Conservation (phyloP, 2,329 filamentous ascomycete species). For the Pseudogymnoascus sp. region DNA sequence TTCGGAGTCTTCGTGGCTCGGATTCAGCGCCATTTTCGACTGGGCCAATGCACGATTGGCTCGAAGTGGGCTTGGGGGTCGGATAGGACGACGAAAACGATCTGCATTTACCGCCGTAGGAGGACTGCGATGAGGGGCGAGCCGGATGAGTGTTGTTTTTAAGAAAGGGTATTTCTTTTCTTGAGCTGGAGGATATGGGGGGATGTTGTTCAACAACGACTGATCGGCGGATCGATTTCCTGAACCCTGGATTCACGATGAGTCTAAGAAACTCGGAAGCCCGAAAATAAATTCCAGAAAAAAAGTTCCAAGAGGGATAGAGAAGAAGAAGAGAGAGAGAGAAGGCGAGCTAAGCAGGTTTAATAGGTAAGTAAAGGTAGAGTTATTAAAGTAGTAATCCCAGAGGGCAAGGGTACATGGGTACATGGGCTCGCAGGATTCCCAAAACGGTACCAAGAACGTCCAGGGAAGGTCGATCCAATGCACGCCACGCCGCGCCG, state of each 20-base stretch:
- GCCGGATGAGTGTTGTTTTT: background rate
- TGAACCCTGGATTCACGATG: background rate
- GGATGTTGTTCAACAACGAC: background rate
- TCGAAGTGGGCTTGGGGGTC: conserved; percentile 15
- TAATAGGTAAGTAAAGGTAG: background rate
- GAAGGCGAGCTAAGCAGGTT: conserved; percentile 3
- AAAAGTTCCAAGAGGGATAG: background rate
- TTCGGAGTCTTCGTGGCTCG: conserved; percentile 4
- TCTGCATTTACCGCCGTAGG: conserved; percentile 5
- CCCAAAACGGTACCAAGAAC: background rate
- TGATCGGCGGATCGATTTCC: background rate
- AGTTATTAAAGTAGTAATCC: background rate
- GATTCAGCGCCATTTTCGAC: conserved; percentile 26
- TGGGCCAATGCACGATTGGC: conserved; percentile 24
- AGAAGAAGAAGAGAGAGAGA: background rate
- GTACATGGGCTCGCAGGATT: background rate
- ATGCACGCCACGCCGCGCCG: background rate
- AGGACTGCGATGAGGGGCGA: background rate
- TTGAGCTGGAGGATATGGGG: background rate
- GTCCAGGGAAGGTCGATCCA: background rate
- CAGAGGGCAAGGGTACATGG: background rate
- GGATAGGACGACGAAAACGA: conserved; percentile 4
- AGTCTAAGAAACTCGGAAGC: background rate
- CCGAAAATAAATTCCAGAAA: background rate
- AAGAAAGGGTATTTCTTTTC: background rate